A percentile compares a stretch with the other conserved stretches of the same genome.
phyloP scores from a whole-genome alignment of 495 filamentous ascomycete species.

The Sordaria brevicollis region DNA sequence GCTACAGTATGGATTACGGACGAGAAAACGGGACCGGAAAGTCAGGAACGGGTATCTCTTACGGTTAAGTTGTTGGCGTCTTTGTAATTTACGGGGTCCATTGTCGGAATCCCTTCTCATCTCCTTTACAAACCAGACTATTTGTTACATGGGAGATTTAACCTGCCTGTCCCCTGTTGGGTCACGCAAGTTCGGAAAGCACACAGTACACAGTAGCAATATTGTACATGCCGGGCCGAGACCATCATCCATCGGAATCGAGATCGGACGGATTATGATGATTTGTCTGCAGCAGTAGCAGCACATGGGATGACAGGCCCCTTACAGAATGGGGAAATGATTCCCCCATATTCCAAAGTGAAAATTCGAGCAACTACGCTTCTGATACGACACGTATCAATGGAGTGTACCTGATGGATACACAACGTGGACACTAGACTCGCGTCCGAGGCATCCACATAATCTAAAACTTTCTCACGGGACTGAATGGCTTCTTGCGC shows the following conservation, averaged over 20 bases:
- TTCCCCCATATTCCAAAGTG: background rate
- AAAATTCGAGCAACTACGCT: background rate
- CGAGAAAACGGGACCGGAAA: too few relatives aligned
- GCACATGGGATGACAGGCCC: background rate
- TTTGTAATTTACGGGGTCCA: background rate
- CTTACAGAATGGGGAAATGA: background rate
- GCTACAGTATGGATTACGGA: background rate
- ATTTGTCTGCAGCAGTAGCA: background rate
- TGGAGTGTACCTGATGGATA: too few relatives aligned
- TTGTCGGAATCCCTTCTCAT: background rate
- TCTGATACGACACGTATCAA: background rate
- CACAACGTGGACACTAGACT: background rate
- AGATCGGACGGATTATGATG: background rate
- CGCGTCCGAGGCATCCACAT: background rate
- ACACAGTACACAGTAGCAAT: background rate
- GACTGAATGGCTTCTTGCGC: background rate
- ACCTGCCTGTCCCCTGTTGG: background rate
- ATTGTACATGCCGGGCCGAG: background rate
- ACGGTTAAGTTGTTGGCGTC: background rate
- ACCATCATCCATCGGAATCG: background rate
- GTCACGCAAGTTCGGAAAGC: background rate
- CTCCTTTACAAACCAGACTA: background rate
- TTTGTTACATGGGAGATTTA: background rate
- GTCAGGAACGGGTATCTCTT: background rate
- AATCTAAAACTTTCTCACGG: background rate